These are phyloP conservation scores for Petunia axillaris DNA, from an alignment of 257 asterid genomes.

Conservation along the genomic window DNA sequence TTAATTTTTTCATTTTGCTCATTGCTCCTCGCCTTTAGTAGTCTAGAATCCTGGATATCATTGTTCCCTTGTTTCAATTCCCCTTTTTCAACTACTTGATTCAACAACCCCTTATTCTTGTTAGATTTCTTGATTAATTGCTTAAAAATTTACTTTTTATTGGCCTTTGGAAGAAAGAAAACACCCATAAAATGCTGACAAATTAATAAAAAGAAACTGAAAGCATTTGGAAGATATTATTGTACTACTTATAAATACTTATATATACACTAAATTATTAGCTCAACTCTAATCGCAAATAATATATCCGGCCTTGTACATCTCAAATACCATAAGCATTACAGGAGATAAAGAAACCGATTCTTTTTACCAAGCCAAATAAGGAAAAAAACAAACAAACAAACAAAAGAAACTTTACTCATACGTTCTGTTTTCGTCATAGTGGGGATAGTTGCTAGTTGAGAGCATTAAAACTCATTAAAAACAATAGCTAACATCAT, in stretches of 20 bases:
- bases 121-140: background rate
- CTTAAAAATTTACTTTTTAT: background rate
- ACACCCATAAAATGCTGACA: background rate
- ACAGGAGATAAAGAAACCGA: too few species aligned
- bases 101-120: too few species aligned
- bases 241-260: background rate
- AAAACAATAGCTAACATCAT: background rate
- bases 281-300: background rate
- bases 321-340: too few species aligned
- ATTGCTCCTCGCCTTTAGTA: too few species aligned
- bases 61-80: too few species aligned
- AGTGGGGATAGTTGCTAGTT: slow-evolving; percentile 5
- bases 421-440: background rate
- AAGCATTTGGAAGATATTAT: background rate
- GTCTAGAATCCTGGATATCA: too few species aligned
- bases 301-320: too few species aligned
- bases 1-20: too few species aligned
- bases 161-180: background rate
- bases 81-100: background rate
- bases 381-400: too few species aligned
- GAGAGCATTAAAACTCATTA: slow-evolving; percentile 18
- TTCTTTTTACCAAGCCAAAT: too few species aligned
- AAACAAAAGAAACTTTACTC: too few species aligned
- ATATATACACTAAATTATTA: slow-evolving; percentile 15
- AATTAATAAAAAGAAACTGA: background rate